Evolutionary conservation across 257 asterid genomes (phyloP).

Genomic region (Euphrasia confusa): DNA sequence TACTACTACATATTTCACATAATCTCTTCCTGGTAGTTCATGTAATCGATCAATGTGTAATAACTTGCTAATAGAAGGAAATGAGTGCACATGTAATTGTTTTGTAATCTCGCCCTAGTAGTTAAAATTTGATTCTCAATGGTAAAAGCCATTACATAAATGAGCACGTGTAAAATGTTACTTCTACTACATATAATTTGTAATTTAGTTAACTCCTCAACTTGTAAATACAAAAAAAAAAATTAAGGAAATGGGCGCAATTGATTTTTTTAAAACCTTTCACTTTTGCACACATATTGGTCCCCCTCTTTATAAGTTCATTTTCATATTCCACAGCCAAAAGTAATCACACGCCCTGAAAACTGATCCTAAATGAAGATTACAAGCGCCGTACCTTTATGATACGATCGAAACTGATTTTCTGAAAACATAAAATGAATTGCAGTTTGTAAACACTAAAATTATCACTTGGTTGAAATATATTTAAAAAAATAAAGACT

Average conservation of each 20-base stretch:
- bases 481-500: no score
- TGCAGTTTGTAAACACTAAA: no score
- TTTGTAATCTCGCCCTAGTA: background rate
- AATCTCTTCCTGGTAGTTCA: background rate
- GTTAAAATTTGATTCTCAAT: background rate
- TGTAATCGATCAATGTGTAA: background rate
- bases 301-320: conserved; percentile 1
- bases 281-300: background rate
- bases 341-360: background rate
- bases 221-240: background rate
- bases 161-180: background rate
- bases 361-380: background rate
- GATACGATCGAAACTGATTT: no score
- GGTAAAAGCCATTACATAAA: background rate
- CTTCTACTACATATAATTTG: background rate
- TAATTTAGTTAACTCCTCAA: background rate
- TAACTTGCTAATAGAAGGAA: no score
- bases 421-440: no score
- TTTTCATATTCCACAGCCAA: background rate
- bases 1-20: background rate
- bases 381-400: background rate
- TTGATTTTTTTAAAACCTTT: background rate
- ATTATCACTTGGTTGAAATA: no score
- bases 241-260: background rate
- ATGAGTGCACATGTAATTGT: no score